Evolutionary conservation across 805 yeast species (phyloP).

Genomic region (Lipomyces lipofer): DNA sequence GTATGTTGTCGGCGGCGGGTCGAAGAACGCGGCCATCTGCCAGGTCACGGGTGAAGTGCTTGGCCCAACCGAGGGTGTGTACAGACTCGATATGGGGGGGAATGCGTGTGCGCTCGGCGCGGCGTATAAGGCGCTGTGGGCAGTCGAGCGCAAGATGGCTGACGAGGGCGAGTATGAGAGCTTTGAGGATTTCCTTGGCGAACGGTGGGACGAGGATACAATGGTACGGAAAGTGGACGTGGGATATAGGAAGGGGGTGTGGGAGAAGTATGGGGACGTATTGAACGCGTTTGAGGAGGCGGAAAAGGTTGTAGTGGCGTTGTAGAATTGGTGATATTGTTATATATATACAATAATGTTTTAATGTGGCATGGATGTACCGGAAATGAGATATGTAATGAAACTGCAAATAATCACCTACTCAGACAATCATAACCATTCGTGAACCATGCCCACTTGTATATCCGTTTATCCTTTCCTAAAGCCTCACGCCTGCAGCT

Average conservation of each 20-base stretch:
- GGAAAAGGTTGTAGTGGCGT: slow-evolving; percentile 13
- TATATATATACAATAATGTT: not conserved
- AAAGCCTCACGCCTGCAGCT: no score
- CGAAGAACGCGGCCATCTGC: slow-evolving; percentile 69
- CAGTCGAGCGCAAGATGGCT: slow-evolving; percentile 9
- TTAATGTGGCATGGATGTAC: not conserved
- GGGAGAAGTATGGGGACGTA: slow-evolving; percentile 28
- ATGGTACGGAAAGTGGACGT: slow-evolving; percentile 28
- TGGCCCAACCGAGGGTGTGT: slow-evolving; percentile 66
- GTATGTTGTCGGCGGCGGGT: slow-evolving; percentile 86
- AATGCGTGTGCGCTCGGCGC: slow-evolving; percentile 95
- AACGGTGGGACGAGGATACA: slow-evolving; percentile 29
- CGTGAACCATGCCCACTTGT: not conserved
- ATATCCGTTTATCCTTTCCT: not conserved
- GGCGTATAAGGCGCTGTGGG: slow-evolving; percentile 72
- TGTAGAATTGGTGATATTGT: not conserved
- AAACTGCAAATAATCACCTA: no score
- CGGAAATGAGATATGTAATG: not conserved
- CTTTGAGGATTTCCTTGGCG: slow-evolving; percentile 36
- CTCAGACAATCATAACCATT: not conserved
- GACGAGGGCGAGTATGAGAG: slow-evolving; percentile 42
- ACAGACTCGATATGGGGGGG: slow-evolving; percentile 70
- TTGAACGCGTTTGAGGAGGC: slow-evolving; percentile 20
- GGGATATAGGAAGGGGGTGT: slow-evolving; percentile 28
- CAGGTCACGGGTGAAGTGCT: slow-evolving; percentile 67